phyloP scores from a whole-genome alignment of 2,329 filamentous ascomycete genomes.

The Periglandula ipomoeae region DNA sequence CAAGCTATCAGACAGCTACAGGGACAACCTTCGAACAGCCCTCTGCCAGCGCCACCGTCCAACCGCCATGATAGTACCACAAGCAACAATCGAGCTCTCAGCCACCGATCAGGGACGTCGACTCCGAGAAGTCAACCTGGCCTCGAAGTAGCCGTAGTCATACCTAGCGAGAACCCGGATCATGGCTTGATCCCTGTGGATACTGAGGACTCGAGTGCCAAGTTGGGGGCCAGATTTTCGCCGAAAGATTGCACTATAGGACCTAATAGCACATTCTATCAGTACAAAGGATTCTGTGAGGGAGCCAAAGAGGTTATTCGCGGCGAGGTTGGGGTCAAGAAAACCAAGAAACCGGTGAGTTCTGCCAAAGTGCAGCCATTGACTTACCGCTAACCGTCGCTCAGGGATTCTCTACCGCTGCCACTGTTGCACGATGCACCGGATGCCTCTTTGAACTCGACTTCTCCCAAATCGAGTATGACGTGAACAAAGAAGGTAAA shows the following conservation, averaged over 20 bases:
- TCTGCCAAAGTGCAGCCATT: neutral
- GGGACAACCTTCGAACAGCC: neutral
- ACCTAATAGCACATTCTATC: constrained; percentile 38
- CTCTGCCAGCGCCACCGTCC: neutral
- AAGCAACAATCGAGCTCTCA: neutral
- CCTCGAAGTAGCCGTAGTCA: constrained; percentile 1
- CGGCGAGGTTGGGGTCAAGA: constrained; percentile 41
- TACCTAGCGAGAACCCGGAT: constrained; percentile 7
- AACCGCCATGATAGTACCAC: neutral
- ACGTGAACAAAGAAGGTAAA: constrained; percentile 40
- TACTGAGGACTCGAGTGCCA: neutral
- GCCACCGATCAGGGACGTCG: neutral
- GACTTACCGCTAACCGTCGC: constrained; percentile 2
- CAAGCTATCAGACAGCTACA: neutral
- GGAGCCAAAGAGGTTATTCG: constrained; percentile 41
- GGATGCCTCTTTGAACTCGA: constrained; percentile 46
- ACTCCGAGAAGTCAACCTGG: neutral
- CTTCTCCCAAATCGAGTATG: constrained; percentile 41
- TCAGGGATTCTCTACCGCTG: constrained; percentile 32
- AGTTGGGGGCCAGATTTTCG: neutral
- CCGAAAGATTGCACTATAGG: constrained; percentile 33
- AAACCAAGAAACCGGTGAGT: constrained; percentile 37
- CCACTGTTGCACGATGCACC: constrained; percentile 40
- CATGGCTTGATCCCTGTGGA: constrained; percentile 16
- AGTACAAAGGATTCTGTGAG: constrained; percentile 45